Evolutionary conservation across 169 alveolate species (phyloP).

Genomic region (Eimeria praecox): DNA sequence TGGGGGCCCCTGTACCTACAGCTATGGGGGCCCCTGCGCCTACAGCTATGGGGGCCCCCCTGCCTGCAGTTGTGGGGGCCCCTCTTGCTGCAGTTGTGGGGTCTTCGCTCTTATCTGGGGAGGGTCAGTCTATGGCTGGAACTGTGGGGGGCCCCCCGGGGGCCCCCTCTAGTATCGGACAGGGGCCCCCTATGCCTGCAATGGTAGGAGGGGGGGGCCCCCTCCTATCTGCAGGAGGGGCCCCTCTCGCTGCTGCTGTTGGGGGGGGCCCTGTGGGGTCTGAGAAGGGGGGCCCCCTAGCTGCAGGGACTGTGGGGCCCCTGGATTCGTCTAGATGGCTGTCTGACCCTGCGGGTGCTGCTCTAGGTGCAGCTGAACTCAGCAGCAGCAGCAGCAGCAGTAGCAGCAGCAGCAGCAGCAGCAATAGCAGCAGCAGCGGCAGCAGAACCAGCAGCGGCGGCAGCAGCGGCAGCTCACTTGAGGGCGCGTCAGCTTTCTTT

Average conservation of each 20-base stretch:
- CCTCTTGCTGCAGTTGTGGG: not conserved
- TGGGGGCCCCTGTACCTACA: not conserved
- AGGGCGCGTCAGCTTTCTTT: not conserved
- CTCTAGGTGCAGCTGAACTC: not conserved
- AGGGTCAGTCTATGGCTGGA: too few species aligned
- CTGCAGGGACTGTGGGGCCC: not conserved
- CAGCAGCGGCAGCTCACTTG: constrained; percentile 44
- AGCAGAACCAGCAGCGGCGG: constrained; percentile 44
- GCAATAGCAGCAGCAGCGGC: constrained; percentile 49
- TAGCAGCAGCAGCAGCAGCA: not conserved
- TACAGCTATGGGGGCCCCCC: not conserved
- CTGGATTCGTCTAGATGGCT: not conserved
- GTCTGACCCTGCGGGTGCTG: not conserved
- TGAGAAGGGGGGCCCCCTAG: not conserved
- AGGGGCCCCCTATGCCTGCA: not conserved
- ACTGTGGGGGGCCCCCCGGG: not conserved
- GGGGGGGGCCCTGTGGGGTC: constrained; percentile 19
- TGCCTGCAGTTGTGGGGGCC: not conserved
- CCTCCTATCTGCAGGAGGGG: too few species aligned
- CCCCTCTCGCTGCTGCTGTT: not conserved
- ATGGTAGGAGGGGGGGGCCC: too few species aligned
- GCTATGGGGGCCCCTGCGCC: not conserved
- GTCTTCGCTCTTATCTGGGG: too few species aligned
- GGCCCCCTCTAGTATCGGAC: not conserved
- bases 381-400: not conserved